Evolutionary conservation across 1,284 basidiomycete genomes (phyloP).

Genomic region (Rhodotorula glutinis): DNA sequence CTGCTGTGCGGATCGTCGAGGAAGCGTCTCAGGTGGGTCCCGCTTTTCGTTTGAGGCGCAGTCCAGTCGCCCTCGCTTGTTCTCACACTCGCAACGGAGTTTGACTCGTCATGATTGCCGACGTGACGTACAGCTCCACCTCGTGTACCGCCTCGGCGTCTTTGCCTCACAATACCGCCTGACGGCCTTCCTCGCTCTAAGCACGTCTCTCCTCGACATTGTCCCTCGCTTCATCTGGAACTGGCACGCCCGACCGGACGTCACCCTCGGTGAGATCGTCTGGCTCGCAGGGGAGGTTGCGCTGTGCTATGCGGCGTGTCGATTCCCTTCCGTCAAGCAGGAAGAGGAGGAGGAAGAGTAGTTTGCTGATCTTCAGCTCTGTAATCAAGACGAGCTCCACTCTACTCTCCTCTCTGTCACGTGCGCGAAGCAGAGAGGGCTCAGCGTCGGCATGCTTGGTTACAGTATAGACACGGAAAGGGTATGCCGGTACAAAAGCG

Average conservation of each 20-base stretch:
- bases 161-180: constrained; percentile 1
- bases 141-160: neutral
- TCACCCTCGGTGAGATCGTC: neutral
- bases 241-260: neutral
- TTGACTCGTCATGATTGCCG: too few relatives aligned
- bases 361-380: neutral
- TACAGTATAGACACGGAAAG: too few relatives aligned
- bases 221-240: constrained; percentile 1
- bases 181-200: neutral
- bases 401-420: too few relatives aligned
- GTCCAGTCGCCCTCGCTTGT: neutral
- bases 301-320: constrained; percentile 1
- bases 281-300: neutral
- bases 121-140: neutral
- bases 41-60: too few relatives aligned
- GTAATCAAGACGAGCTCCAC: too few relatives aligned
- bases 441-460: too few relatives aligned
- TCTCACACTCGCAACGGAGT: too few relatives aligned
- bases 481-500: too few relatives aligned
- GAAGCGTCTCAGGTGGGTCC: neutral
- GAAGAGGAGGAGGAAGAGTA: constrained; percentile 9
- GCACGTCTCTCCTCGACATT: neutral
- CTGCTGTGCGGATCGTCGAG: neutral
- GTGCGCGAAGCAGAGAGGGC: too few relatives aligned
- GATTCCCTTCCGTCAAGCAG: neutral